These are phyloP conservation scores for Pseudohalonectria lignicola DNA, from an alignment of 2,329 filamentous ascomycete genomes.

Conservation along the genomic window DNA sequence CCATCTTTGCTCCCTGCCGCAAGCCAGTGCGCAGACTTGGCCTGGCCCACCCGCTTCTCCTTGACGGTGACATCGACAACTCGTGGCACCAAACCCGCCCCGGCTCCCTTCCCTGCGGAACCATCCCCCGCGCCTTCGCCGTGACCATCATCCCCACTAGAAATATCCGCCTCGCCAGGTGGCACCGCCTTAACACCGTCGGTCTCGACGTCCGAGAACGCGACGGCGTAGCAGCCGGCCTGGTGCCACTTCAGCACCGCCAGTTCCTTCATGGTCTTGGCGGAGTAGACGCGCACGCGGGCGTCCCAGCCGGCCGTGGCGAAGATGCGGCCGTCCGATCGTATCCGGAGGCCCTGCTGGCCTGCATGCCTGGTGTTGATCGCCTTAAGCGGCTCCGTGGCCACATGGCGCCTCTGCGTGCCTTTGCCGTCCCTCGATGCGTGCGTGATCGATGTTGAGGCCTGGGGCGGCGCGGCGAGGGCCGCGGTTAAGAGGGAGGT, in stretches of 20 bases:
- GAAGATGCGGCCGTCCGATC: slow-evolving; percentile 73
- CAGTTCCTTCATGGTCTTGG: slow-evolving; percentile 71
- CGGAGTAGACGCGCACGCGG: slow-evolving; percentile 68
- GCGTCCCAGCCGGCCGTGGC: slow-evolving; percentile 92
- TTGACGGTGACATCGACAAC: slow-evolving; percentile 39
- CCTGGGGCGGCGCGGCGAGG: too few species aligned
- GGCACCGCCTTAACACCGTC: too few species aligned
- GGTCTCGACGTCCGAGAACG: slow-evolving; percentile 44
- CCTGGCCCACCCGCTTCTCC: slow-evolving; percentile 50
- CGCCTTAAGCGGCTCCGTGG: slow-evolving; percentile 42
- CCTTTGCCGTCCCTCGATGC: too few species aligned
- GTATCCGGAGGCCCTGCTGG: slow-evolving; percentile 69
- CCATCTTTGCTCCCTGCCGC: slow-evolving; percentile 89
- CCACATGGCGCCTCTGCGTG: slow-evolving; percentile 7
- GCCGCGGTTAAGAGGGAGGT: slow-evolving; percentile 19
- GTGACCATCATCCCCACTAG: background rate
- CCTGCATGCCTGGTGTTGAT: slow-evolving; percentile 80
- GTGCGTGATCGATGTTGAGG: too few species aligned
- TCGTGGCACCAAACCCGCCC: slow-evolving; percentile 11
- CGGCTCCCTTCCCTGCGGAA: background rate
- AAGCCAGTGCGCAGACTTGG: slow-evolving; percentile 72
- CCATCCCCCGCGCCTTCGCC: background rate
- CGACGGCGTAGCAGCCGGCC: slow-evolving; percentile 72
- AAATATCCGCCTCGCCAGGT: background rate
- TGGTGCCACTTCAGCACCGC: slow-evolving; percentile 93